Conservation (phyloP, 805 yeast species). For the Cyberlindnera suaveolens region DNA sequence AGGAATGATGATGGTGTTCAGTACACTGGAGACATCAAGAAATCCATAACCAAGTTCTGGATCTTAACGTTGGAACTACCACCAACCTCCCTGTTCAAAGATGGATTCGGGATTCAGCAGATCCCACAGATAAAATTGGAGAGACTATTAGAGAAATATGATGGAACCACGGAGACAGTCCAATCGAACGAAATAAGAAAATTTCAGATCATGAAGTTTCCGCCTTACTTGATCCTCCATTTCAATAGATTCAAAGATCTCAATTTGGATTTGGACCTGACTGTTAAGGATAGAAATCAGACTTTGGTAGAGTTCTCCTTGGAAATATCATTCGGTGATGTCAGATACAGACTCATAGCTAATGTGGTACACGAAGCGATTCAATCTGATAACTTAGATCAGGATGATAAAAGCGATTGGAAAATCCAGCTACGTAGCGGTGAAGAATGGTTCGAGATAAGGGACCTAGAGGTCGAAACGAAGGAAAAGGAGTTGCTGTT, state of each 20-base stretch:
- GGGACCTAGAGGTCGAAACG: constrained; percentile 40
- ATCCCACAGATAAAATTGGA: constrained; percentile 47
- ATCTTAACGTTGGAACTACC: constrained; percentile 57
- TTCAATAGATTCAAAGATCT: constrained; percentile 45
- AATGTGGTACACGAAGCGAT: constrained; percentile 37
- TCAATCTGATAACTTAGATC: constrained; percentile 15
- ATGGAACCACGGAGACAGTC: constrained; percentile 28
- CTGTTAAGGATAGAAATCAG: constrained; percentile 42
- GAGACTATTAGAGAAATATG: constrained; percentile 38
- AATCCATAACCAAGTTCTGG: constrained; percentile 37
- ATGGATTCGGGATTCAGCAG: constrained; percentile 36
- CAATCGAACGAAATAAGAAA: constrained; percentile 28
- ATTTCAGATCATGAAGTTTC: constrained; percentile 38
- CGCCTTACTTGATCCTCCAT: constrained; percentile 49
- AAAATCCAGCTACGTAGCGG: constrained; percentile 41
- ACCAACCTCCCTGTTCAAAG: constrained; percentile 46
- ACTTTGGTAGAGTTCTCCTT: constrained; percentile 58
- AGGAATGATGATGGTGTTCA: not conserved
- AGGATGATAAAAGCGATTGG: constrained; percentile 34
- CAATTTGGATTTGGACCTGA: constrained; percentile 25
- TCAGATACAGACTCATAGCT: constrained; percentile 38
- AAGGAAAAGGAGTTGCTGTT: constrained; percentile 56
- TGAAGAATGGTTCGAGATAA: constrained; percentile 52
- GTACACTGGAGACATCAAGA: constrained; percentile 8
- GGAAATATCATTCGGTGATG: constrained; percentile 25